Conservation (phyloP, 1,284 basidiomycete genomes). For the Fomes fomentarius region DNA sequence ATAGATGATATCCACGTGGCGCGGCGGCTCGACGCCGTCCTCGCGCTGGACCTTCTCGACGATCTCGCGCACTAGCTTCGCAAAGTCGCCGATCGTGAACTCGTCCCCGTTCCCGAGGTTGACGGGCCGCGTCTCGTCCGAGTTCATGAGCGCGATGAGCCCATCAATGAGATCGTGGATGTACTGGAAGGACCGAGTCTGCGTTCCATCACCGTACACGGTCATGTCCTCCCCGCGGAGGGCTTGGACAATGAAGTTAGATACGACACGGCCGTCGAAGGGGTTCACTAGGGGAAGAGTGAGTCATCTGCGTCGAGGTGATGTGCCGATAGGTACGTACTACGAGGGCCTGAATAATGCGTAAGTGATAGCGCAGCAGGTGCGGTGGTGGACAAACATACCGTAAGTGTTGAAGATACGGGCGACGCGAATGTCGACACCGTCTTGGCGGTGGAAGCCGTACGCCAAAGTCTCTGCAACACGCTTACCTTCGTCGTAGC, state of each 20-base stretch:
- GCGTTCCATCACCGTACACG: constrained; percentile 94
- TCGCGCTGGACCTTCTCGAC: constrained; percentile 89
- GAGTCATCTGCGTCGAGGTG: neutral
- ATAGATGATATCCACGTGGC: constrained; percentile 76
- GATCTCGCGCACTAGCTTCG: constrained; percentile 85
- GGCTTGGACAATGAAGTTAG: constrained; percentile 98
- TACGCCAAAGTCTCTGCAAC: constrained; percentile 95
- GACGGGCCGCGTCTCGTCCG: constrained; percentile 86
- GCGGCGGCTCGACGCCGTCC: constrained; percentile 63
- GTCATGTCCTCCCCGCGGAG: constrained; percentile 95
- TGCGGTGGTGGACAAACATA: constrained; percentile 22
- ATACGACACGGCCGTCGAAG: constrained; percentile 94
- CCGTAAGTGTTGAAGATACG: constrained; percentile 95
- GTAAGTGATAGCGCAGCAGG: neutral
- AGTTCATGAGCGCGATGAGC: constrained; percentile 92
- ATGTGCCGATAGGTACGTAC: constrained; percentile 36
- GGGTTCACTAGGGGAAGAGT: constrained; percentile 79
- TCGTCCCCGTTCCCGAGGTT: constrained; percentile 96
- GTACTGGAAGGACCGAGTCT: constrained; percentile 97
- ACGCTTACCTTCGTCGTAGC: constrained; percentile 98
- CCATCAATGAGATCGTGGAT: constrained; percentile 84
- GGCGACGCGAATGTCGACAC: constrained; percentile 93
- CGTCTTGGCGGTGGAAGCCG: constrained; percentile 92
- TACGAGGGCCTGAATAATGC: constrained; percentile 45
- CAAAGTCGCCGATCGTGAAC: constrained; percentile 93